Evolutionary conservation across 2,329 filamentous ascomycete genomes (phyloP).

Genomic region (Cladorrhinum sp.): DNA sequence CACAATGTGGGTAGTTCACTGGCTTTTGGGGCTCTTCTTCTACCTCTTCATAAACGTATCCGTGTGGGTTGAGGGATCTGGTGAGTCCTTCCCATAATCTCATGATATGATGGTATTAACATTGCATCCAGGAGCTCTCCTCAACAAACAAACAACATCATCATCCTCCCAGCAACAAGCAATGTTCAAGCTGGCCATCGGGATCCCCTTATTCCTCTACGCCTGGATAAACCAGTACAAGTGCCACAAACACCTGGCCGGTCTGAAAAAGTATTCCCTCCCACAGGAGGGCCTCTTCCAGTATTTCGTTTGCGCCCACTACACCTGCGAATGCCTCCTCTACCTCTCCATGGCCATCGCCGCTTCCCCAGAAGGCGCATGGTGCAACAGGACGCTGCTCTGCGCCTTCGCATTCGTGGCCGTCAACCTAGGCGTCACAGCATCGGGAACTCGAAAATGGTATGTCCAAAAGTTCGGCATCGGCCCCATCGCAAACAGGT

Average conservation of each 20-base stretch:
- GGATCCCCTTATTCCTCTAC: conserved; percentile 62
- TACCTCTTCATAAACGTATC: conserved; percentile 72
- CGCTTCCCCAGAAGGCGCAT: conserved; percentile 63
- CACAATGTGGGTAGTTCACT: conserved; percentile 83
- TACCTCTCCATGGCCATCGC: conserved; percentile 76
- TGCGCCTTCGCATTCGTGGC: conserved; percentile 69
- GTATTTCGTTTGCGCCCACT: conserved; percentile 79
- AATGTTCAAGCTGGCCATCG: conserved; percentile 50
- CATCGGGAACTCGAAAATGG: conserved; percentile 74
- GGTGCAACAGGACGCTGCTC: conserved; percentile 70
- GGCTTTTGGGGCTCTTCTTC: conserved; percentile 72
- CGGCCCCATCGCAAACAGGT: conserved; percentile 59
- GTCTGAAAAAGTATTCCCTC: conserved; percentile 77
- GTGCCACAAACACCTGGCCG: conserved; percentile 67
- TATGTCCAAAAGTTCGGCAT: conserved; percentile 72
- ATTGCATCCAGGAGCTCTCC: conserved; percentile 33
- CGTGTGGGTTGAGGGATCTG: conserved; percentile 78
- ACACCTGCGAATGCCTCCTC: conserved; percentile 80
- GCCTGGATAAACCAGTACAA: conserved; percentile 72
- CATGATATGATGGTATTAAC: too few species aligned
- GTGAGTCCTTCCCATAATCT: conserved; percentile 45
- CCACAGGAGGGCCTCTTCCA: conserved; percentile 71
- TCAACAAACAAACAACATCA: conserved; percentile 21
- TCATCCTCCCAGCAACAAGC: conserved; percentile 18
- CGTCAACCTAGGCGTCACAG: conserved; percentile 79